Conservation (phyloP, 2,329 filamentous ascomycete genomes). For the Phoma sp. region DNA sequence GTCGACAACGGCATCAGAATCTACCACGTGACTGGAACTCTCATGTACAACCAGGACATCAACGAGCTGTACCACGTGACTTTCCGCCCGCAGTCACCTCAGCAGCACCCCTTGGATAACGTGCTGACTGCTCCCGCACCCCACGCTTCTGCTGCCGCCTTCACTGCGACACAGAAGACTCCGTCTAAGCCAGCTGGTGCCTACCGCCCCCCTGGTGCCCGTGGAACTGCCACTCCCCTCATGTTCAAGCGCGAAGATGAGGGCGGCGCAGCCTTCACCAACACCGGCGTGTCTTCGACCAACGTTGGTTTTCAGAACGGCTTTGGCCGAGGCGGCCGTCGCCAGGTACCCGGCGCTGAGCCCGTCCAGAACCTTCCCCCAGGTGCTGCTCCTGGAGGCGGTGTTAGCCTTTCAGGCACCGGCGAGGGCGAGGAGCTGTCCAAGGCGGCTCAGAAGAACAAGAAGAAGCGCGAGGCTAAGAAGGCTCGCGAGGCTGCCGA, state of each 20-base stretch:
- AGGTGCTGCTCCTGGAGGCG: conserved; percentile 71
- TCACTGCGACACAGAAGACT: conserved; percentile 86
- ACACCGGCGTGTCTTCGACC: conserved; percentile 75
- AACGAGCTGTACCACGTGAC: conserved; percentile 85
- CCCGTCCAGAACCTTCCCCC: conserved; percentile 67
- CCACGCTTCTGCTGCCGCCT: conserved; percentile 81
- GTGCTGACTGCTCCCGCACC: conserved; percentile 78
- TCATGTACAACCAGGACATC: conserved; percentile 98
- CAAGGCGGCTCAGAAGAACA: conserved; percentile 90
- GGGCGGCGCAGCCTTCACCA: conserved; percentile 85
- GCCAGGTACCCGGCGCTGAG: conserved; percentile 87
- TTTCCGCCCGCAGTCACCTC: conserved; percentile 79
- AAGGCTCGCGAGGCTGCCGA: conserved; percentile 82
- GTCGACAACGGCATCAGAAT: conserved; percentile 97
- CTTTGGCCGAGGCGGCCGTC: conserved; percentile 76
- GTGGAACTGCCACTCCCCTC: conserved; percentile 84
- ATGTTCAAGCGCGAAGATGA: conserved; percentile 98
- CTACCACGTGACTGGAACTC: conserved; percentile 85
- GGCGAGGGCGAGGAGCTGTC: conserved; percentile 73
- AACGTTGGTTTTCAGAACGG: conserved; percentile 67
- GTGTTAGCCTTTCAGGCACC: conserved; percentile 69
- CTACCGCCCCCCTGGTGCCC: conserved; percentile 91
- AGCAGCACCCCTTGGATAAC: conserved; percentile 68
- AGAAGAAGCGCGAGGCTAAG: conserved; percentile 96
- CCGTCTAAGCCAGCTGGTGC: conserved; percentile 97